Conservation (phyloP, 1,139 yeast genomes). For the Magnusiomyces clavatus region DNA sequence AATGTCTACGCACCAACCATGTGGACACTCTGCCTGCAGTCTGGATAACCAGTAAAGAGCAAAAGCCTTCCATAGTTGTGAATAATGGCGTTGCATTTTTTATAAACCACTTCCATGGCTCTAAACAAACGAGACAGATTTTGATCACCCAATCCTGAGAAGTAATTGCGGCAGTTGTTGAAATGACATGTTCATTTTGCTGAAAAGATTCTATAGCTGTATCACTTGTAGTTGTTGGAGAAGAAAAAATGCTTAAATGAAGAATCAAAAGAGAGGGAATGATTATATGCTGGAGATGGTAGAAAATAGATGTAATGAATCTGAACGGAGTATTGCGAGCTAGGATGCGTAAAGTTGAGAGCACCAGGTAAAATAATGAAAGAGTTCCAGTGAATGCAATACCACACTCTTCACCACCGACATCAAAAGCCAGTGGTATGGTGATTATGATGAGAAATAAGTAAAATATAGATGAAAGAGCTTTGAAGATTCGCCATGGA, state of each 20-base stretch:
- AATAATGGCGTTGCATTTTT: constrained; percentile 81
- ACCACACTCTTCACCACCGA: constrained; percentile 89
- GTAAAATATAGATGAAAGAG: constrained; percentile 25
- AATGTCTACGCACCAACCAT: constrained; percentile 59
- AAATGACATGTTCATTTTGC: too few species aligned
- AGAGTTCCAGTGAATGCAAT: constrained; percentile 73
- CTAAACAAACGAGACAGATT: constrained; percentile 36
- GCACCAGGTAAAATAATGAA: constrained; percentile 54
- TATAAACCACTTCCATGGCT: constrained; percentile 63
- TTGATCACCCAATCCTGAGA: constrained; percentile 5
- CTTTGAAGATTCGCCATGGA: constrained; percentile 18
- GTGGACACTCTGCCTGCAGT: constrained; percentile 78
- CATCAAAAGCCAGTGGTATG: constrained; percentile 90
- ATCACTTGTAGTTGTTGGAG: constrained; percentile 20
- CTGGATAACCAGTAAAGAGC: constrained; percentile 81
- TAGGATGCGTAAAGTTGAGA: constrained; percentile 64
- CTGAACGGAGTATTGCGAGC: constrained; percentile 43
- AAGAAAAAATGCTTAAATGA: constrained; percentile 53
- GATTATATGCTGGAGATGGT: constrained; percentile 73
- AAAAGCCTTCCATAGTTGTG: constrained; percentile 85
- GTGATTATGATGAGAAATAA: constrained; percentile 67
- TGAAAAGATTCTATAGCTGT: constrained; percentile 4
- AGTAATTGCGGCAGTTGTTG: not conserved
- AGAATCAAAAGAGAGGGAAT: constrained; percentile 75
- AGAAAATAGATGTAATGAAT: constrained; percentile 48